Conservation (phyloP, 1,284 basidiomycete genomes). For the Puccinia novopanici region DNA sequence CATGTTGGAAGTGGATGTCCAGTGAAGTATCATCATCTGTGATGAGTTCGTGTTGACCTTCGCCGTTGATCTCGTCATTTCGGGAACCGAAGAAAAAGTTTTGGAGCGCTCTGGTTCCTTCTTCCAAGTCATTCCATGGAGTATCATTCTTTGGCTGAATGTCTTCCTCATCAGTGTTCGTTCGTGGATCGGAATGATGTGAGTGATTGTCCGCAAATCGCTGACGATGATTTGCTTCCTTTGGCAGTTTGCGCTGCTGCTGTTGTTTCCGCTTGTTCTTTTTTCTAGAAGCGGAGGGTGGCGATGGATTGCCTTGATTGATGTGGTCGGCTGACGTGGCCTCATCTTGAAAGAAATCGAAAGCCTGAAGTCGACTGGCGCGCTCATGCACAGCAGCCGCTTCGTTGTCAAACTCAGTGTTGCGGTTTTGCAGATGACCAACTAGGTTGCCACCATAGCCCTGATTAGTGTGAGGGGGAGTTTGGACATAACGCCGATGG, state of each 20-base stretch:
- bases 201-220: slow-evolving; percentile 20
- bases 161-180: slow-evolving; percentile 31
- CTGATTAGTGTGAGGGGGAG: background rate
- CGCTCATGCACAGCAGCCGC: slow-evolving; percentile 46
- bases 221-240: slow-evolving; percentile 7
- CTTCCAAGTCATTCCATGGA: slow-evolving; percentile 41
- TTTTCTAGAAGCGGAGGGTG: background rate
- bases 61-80: slow-evolving; percentile 2
- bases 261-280: slow-evolving; percentile 37
- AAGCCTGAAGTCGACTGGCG: slow-evolving; percentile 28
- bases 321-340: background rate
- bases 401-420: slow-evolving; percentile 25
- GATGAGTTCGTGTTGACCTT: background rate
- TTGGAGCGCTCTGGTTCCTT: slow-evolving; percentile 36
- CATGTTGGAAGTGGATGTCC: background rate
- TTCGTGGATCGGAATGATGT: slow-evolving; percentile 22
- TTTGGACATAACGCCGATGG: slow-evolving; percentile 13
- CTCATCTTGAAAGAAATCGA: slow-evolving; percentile 36
- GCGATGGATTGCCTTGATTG: slow-evolving; percentile 9
- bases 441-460: background rate
- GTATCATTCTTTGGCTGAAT: background rate
- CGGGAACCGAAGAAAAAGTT: slow-evolving; percentile 44
- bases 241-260: background rate
- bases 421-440: background rate
- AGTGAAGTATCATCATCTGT: background rate